Conservation (phyloP, 768 basidiomycete genomes). For the Russula sp. region DNA sequence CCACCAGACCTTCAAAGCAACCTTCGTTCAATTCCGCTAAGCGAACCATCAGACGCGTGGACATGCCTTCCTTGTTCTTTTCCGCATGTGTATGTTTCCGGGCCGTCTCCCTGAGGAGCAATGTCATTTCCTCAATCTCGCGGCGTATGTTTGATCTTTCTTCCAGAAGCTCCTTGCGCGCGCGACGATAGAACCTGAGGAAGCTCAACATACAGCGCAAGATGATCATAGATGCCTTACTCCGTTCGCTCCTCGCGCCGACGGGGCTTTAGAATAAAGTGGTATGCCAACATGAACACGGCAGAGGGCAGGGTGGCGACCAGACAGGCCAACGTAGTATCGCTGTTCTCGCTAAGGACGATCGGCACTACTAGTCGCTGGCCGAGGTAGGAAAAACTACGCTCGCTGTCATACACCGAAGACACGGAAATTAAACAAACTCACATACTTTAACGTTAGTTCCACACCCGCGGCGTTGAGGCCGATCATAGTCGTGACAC, state of each 20-base stretch:
- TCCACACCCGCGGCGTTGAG: conserved; percentile 49
- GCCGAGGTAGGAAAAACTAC: conserved; percentile 54
- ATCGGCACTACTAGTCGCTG: conserved; percentile 60
- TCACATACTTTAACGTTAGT: conserved; percentile 55
- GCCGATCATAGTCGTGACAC: conserved; percentile 46
- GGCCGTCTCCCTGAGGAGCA: conserved; percentile 65
- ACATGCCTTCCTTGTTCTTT: conserved; percentile 60
- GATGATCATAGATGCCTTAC: conserved; percentile 40
- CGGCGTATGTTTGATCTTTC: conserved; percentile 59
- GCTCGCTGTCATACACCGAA: conserved; percentile 27
- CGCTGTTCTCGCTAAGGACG: conserved; percentile 49
- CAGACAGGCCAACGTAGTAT: conserved; percentile 49
- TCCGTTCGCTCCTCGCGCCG: conserved; percentile 50
- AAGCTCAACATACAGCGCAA: conserved; percentile 20
- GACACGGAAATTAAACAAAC: conserved; percentile 25
- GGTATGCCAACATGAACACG: conserved; percentile 51
- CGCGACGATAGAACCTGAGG: conserved; percentile 61
- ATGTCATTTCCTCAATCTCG: conserved; percentile 60
- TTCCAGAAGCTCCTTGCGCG: conserved; percentile 60
- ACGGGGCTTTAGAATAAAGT: conserved; percentile 55
- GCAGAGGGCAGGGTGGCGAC: conserved; percentile 56
- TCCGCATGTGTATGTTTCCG: conserved; percentile 62
- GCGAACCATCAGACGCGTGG: conserved; percentile 17
- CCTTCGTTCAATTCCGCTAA: conserved; percentile 10
- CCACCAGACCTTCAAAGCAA: conserved; percentile 58